Evolutionary conservation across 306 rosid species (phyloP).

Genomic region (Gynostemma pentaphyllum): DNA sequence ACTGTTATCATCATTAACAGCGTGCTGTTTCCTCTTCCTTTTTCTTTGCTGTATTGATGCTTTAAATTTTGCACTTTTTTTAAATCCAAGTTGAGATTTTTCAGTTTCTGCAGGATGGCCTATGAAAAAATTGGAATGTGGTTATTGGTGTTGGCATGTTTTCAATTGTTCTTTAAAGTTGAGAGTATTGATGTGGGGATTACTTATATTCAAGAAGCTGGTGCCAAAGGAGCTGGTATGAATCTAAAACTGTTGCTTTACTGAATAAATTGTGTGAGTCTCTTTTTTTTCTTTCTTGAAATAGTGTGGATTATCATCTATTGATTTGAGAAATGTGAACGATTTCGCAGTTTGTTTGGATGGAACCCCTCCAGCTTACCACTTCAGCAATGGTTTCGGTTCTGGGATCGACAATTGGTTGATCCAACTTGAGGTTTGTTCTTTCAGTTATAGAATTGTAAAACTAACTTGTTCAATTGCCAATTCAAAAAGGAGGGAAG

Average conservation of each 20-base stretch:
- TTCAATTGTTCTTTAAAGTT: slow-evolving; percentile 27
- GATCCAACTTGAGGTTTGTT: slow-evolving; percentile 70
- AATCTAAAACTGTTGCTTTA: background rate
- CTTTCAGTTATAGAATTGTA: background rate
- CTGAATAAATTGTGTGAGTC: background rate
- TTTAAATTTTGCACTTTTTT: too few relatives aligned
- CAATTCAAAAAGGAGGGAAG: background rate
- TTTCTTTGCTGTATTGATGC: background rate
- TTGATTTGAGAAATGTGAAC: slow-evolving; percentile 3
- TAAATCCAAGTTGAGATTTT: background rate
- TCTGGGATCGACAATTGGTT: slow-evolving; percentile 78
- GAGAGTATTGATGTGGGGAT: slow-evolving; percentile 53
- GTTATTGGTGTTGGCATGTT: slow-evolving; percentile 32
- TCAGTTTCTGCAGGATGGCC: slow-evolving; percentile 56
- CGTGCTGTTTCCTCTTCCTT: background rate
- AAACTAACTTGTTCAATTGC: background rate
- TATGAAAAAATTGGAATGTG: slow-evolving; percentile 26
- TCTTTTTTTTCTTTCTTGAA: background rate
- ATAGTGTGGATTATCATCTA: slow-evolving; percentile 5
- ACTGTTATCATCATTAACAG: background rate
- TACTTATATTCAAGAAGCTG: slow-evolving; percentile 49
- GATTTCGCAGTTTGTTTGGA: slow-evolving; percentile 77
- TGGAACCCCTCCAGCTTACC: slow-evolving; percentile 95
- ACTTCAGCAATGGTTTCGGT: slow-evolving; percentile 59
- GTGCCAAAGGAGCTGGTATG: slow-evolving; percentile 86